Evolutionary conservation across 805 yeast species (phyloP), one percentile per base, ranked within the genome.

Genomic region (Grigorovia transvaalensis): DNA sequence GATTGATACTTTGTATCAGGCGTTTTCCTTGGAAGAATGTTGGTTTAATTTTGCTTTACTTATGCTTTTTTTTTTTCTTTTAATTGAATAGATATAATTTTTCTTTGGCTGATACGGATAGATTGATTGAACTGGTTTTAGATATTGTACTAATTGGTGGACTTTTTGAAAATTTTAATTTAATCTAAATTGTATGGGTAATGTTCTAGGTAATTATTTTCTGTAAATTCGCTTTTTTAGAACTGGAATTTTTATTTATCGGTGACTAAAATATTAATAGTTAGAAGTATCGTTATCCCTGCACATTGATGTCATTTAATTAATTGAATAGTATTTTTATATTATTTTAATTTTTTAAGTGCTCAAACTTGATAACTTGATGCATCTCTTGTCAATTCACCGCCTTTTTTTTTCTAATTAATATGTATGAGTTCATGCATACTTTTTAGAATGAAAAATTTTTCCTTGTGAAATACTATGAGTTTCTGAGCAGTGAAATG

Each of bases 231-330:
- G 29, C 41, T n/a, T 30, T 48, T 48, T 18, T 38, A n/a, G 47
- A 29, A 33, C 38, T 35, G 29, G n/a, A 20, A 18, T 29, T 44
- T 15, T 30, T 19, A 23, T 20, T 23, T 18, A 50, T 56, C 54
- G 61, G 55, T 53, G 49, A 41, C 45, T 47, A 33, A 51, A 49
- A 46, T 50, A 50, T 23, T 47, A 47, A 33, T 45, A 49, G 59
- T 61, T 56, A 58, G 66, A 53, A 57, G 63, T 57, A 61, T 63
- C 67, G 67, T 52, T 54, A 53, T 58, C 63, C 66, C 56, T 59
- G 62, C 67, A 64, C 64, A 33, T 18, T 29, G 42, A 38, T 12
- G 9, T 15, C 8, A 15, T 38, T 38, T 15, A 38, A 15, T 38
- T 15, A 15, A 38, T 13, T 38, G 42, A 38, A n/a, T 38, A 15